phyloP scores from a whole-genome alignment of 129 eudicot genomes.

The Flaveria brownii region DNA sequence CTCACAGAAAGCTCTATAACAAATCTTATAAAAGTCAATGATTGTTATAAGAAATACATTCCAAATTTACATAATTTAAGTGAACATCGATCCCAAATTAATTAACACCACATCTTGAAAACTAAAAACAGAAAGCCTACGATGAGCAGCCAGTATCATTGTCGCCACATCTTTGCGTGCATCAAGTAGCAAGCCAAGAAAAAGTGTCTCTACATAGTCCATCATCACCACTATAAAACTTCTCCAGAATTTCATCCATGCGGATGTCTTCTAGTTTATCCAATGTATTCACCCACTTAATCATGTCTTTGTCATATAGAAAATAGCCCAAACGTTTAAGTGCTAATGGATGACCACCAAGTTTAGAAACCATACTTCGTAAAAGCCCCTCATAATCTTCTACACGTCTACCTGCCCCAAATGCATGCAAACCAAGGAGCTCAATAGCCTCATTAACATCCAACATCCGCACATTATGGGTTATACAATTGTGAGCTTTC shows the following conservation, averaged over 20 bases:
- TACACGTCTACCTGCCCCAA: neutral
- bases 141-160: no score
- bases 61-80: no score
- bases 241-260: neutral
- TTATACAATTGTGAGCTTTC: neutral
- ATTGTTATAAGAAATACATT: no score
- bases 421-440: conserved; percentile 27
- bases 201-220: no score
- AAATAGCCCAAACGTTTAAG: conserved; percentile 11
- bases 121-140: no score
- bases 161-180: no score
- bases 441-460: neutral
- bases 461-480: conserved; percentile 11
- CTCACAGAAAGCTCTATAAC: no score
- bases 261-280: neutral
- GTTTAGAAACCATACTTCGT: neutral
- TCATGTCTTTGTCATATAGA: conserved; percentile 4
- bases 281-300: conserved; percentile 1
- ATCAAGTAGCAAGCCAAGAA: no score
- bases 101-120: no score
- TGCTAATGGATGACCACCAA: conserved; percentile 18
- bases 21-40: no score
- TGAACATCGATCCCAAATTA: no score
- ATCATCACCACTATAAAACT: neutral
- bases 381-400: conserved; percentile 15